These are phyloP conservation scores for Lodderomyces jiufengensis DNA, from an alignment of 1,139 yeast species.

Conservation along the genomic window DNA sequence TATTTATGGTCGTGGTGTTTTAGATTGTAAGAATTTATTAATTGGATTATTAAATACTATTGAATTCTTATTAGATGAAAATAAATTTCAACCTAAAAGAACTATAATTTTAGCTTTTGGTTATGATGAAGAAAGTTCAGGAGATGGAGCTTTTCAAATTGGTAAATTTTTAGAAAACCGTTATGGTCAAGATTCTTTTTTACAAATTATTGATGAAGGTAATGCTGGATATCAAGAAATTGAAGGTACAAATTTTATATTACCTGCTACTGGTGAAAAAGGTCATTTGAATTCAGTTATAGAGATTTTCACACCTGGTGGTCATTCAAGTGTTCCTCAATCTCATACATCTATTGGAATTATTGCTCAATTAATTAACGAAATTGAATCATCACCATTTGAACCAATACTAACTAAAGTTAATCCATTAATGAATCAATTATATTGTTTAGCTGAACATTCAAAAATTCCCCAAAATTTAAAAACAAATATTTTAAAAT, in stretches of 20 bases:
- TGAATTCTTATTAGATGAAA: slow-evolving; percentile 37
- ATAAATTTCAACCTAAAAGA: slow-evolving; percentile 35
- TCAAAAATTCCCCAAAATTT: slow-evolving; percentile 24
- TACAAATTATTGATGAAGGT: slow-evolving; percentile 48
- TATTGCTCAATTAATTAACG: slow-evolving; percentile 35
- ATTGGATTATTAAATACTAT: slow-evolving; percentile 40
- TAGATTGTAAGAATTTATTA: slow-evolving; percentile 46
- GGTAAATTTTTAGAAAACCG: slow-evolving; percentile 25
- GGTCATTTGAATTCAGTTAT: slow-evolving; percentile 40
- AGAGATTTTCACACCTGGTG: slow-evolving; percentile 43
- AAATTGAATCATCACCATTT: slow-evolving; percentile 36
- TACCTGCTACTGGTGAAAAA: slow-evolving; percentile 53
- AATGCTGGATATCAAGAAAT: slow-evolving; percentile 28
- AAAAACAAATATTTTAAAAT: slow-evolving; percentile 36
- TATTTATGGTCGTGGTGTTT: slow-evolving; percentile 44
- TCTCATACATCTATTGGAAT: slow-evolving; percentile 47
- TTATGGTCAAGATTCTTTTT: slow-evolving; percentile 40
- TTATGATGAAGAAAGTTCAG: slow-evolving; percentile 46
- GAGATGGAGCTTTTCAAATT: slow-evolving; percentile 40
- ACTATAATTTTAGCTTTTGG: slow-evolving; percentile 45
- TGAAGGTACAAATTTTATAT: slow-evolving; percentile 48
- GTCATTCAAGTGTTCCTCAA: slow-evolving; percentile 49
- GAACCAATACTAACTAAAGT: slow-evolving; percentile 32
- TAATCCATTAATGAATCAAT: slow-evolving; percentile 40
- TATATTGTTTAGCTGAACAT: slow-evolving; percentile 46